phyloP scores from a whole-genome alignment of 768 basidiomycete species.

The Pisolithus microcarpus region DNA sequence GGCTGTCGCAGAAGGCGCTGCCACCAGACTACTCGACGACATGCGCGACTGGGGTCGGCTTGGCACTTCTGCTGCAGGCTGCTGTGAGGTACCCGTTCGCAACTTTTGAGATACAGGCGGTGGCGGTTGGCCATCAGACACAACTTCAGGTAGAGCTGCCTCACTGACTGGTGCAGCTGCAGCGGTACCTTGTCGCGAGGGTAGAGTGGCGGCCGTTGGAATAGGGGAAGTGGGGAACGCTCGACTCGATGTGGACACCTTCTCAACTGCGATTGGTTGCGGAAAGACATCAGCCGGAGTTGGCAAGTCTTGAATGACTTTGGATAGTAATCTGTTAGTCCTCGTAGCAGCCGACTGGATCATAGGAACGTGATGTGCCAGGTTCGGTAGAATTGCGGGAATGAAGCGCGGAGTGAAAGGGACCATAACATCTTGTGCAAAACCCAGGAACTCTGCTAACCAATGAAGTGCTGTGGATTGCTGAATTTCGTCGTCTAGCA shows the following conservation, averaged over 20 bases:
- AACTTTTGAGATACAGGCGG: conserved; percentile 21
- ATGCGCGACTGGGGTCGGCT: conserved; percentile 61
- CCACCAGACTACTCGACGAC: conserved; percentile 39
- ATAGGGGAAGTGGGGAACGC: conserved; percentile 49
- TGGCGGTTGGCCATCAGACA: conserved; percentile 25
- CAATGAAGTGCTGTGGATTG: conserved; percentile 91
- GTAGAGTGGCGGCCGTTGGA: conserved; percentile 34
- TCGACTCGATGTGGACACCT: conserved; percentile 29
- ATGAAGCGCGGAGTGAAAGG: conserved; percentile 92
- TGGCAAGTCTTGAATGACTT: conserved; percentile 81
- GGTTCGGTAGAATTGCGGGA: conserved; percentile 86
- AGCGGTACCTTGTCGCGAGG: conserved; percentile 46
- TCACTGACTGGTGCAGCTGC: conserved; percentile 40
- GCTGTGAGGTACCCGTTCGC: conserved; percentile 18
- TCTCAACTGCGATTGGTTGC: conserved; percentile 20
- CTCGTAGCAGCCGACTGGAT: conserved; percentile 83
- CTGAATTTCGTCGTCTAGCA: conserved; percentile 80
- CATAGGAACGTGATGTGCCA: conserved; percentile 84
- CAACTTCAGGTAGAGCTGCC: conserved; percentile 39
- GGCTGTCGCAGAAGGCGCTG: conserved; percentile 25
- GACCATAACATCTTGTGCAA: conserved; percentile 87
- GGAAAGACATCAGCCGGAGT: conserved; percentile 49
- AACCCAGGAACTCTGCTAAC: conserved; percentile 84
- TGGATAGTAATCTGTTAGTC: conserved; percentile 79
- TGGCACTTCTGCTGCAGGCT: conserved; percentile 26